Evolutionary conservation across 371 early-diverging fungal species (phyloP), one percentile per base, ranked within the genome.

Genomic region (Chytridiales sp.): DNA sequence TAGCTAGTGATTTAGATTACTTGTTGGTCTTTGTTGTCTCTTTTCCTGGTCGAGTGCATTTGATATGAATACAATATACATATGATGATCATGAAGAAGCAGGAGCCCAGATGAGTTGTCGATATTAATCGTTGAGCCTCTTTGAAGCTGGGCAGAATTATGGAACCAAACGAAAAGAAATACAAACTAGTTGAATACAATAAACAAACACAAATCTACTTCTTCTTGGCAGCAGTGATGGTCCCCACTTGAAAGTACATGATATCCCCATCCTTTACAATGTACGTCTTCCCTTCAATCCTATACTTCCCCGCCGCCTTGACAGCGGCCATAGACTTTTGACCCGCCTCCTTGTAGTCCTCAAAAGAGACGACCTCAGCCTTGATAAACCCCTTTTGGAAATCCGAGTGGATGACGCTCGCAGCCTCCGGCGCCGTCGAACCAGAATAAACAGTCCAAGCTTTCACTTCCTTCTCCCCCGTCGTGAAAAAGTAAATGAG

Each of bases 341-440:
- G 40, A 68, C 98, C 99, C 27, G 74, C 69, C 56, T 90, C 90
- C 68, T 88, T 80, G 54, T 98, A 72, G 66, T 94, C 96, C 3
- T 84, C 85, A 95, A 30, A 52, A 30, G 46, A 9, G 24, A 29
- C 57, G 15, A 74, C 77, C 83, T 99, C 99, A 31, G 96, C 99
- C 87, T 92, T 91, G 68, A 99, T 94, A 69, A 99, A 99, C 60
- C 61, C 97, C 54, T 77, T 80, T 68, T 94, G 96, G 72, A 99
- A 98, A 69, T 99, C 99, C 30, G 91, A 85, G 79, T 94, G 94
- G 61, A 94, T 93, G 3, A 93, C 93, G 60, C 94, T 92, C 17
- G 98, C 99, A 29, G 99, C 99, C 56, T 94, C 89, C 26, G 98
- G 97, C 29, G 97, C 97, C 73, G 90, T 91, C 5, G 90, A 90